Conservation (phyloP, 2,329 filamentous ascomycete species). For the Lizonia empirigonia region DNA sequence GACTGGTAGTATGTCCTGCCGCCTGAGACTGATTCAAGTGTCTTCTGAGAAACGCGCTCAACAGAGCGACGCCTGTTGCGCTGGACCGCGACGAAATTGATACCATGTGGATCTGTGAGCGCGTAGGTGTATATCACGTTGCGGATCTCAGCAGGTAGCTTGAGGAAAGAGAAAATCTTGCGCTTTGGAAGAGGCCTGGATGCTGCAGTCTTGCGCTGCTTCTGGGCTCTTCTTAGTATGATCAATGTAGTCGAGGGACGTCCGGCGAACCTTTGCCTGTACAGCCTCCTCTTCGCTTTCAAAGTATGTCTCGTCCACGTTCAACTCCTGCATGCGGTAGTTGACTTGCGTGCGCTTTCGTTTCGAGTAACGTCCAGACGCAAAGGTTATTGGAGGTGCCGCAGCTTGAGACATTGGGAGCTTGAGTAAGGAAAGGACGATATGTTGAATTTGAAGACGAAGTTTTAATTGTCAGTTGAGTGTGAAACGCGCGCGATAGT, state of each 20-base stretch:
- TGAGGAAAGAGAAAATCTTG: slow-evolving; percentile 43
- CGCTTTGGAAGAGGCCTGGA: slow-evolving; percentile 35
- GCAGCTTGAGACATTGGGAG: slow-evolving; percentile 25
- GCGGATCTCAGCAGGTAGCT: slow-evolving; percentile 43
- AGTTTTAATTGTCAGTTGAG: neutral
- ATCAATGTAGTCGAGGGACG: neutral
- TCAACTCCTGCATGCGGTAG: slow-evolving; percentile 35
- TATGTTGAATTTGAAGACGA: neutral
- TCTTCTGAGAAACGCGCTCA: slow-evolving; percentile 22
- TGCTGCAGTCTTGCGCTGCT: slow-evolving; percentile 27
- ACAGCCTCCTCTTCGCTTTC: slow-evolving; percentile 27
- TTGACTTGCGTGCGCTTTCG: slow-evolving; percentile 43
- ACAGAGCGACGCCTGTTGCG: slow-evolving; percentile 39
- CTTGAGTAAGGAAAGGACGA: neutral
- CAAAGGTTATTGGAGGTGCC: slow-evolving; percentile 17
- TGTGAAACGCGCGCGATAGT: slow-evolving; percentile 11
- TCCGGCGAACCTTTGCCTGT: slow-evolving; percentile 33
- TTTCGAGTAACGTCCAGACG: slow-evolving; percentile 38
- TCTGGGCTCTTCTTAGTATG: slow-evolving; percentile 24
- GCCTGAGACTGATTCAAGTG: neutral
- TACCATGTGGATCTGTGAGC: slow-evolving; percentile 33
- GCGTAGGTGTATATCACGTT: slow-evolving; percentile 42
- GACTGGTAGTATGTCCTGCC: slow-evolving; percentile 1
- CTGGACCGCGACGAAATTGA: slow-evolving; percentile 33
- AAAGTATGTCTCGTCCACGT: slow-evolving; percentile 25